Conservation (phyloP, 208 protist genomes). For the Endotrypanum monterogeii region DNA sequence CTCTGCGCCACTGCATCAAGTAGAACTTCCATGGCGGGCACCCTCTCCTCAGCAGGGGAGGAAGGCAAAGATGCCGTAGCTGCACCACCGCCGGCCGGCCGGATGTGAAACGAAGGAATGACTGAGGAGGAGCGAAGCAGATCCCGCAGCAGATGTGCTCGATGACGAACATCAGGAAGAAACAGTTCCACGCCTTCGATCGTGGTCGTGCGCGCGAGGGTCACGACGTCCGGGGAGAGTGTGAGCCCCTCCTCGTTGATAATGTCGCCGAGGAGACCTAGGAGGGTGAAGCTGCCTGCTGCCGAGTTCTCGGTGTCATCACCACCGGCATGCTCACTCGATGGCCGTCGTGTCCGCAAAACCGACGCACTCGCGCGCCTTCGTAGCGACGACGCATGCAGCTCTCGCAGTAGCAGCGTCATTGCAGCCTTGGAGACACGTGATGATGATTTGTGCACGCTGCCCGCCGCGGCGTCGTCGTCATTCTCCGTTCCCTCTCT, state of each 20-base stretch:
- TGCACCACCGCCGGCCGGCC: neutral
- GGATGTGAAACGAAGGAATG: neutral
- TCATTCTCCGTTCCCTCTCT: constrained; percentile 6
- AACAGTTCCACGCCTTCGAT: constrained; percentile 81
- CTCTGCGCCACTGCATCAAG: constrained; percentile 37
- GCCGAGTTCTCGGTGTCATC: constrained; percentile 10
- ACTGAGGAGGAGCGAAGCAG: constrained; percentile 37
- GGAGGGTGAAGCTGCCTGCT: constrained; percentile 35
- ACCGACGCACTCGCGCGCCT: constrained; percentile 12
- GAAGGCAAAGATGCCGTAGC: neutral
- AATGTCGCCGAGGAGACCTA: constrained; percentile 70
- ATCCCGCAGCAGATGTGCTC: constrained; percentile 69
- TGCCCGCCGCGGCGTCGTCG: constrained; percentile 6
- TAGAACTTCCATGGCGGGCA: constrained; percentile 40
- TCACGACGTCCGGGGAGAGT: constrained; percentile 49
- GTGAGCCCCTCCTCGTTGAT: constrained; percentile 71
- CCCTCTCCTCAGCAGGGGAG: constrained; percentile 16
- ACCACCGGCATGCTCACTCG: neutral
- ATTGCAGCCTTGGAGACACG: constrained; percentile 24
- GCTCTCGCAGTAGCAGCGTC: constrained; percentile 30
- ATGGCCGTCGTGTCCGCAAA: neutral
- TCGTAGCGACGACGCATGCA: constrained; percentile 26
- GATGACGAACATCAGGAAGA: constrained; percentile 56
- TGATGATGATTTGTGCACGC: neutral
- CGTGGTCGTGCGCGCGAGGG: constrained; percentile 52